Evolutionary conservation across 345 rosid species (phyloP).

Genomic region (Erucastrum elatum): DNA sequence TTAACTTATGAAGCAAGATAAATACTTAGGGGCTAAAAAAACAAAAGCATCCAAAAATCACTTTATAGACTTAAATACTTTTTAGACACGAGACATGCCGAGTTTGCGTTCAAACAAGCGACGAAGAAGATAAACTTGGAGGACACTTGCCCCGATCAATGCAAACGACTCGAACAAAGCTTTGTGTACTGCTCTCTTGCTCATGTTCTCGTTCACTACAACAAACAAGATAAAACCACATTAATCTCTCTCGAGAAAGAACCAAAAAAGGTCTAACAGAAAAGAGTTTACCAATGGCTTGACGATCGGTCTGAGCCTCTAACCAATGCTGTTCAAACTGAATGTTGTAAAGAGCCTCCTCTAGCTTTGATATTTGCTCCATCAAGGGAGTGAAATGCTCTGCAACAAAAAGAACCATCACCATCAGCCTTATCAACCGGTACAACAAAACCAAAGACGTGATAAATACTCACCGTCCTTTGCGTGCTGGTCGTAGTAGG

Average conservation of each 20-base stretch:
- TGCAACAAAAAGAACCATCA: constrained; percentile 22
- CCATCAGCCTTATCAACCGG: too few species aligned
- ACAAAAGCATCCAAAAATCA: too few species aligned
- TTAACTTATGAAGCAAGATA: constrained; percentile 16
- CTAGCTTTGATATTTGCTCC: constrained; percentile 61
- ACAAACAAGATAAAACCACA: background rate
- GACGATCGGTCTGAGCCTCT: constrained; percentile 78
- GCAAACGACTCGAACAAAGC: constrained; percentile 67
- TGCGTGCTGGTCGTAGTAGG: constrained; percentile 65
- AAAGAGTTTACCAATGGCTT: constrained; percentile 50
- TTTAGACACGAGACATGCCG: constrained; percentile 62
- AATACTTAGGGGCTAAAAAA: constrained; percentile 14
- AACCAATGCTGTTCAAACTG: constrained; percentile 82
- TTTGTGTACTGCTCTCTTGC: constrained; percentile 63
- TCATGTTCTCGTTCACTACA: constrained; percentile 67
- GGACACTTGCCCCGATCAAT: constrained; percentile 55
- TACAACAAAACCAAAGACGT: too few species aligned
- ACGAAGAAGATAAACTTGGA: constrained; percentile 68
- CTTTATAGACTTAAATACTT: too few species aligned
- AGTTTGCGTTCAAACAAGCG: constrained; percentile 70
- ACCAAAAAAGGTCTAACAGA: background rate
- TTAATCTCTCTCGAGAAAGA: background rate
- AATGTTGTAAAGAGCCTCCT: constrained; percentile 70
- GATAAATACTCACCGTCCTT: constrained; percentile 78
- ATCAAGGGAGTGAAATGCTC: constrained; percentile 67